Base-by-base conservation (phyloP, 495 filamentous ascomycete genomes). In the Hypomontagnella monticulosa region DNA sequence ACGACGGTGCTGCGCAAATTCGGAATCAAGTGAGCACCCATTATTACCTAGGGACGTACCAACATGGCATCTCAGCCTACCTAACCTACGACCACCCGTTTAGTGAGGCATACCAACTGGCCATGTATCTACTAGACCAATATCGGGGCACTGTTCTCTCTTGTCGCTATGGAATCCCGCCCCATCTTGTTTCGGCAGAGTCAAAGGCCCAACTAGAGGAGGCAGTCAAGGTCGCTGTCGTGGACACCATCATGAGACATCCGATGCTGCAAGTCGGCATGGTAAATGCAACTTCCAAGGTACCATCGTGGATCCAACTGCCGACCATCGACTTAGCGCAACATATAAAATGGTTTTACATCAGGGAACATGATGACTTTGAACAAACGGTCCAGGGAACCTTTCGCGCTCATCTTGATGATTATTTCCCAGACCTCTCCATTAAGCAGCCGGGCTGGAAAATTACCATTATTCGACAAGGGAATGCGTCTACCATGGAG, bases 361-460 rank as follows among this genome's bases (percentile, higher is more conserved):
- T 68, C 2, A 32, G 56, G 23, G 30, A 16, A 5, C 30, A 19
- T 0, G 44, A 34, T 12, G 47, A 64, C 10, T 48, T 66, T 33
- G 61, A 69, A 15, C 0, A 47, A 23, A 33, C 36, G 11, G 30
- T 66, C 0, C 41, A 48, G 16, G 57, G 61, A 11, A 52, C 59
- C 5, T 20, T 62, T n/a, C 47, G 41, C 20, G n/a, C 43, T 40
- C 63, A 63, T 32, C 67, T 70, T 41, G 44, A 60, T 16, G 32
- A 42, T 37, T 20, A 23, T 12, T 73, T 27, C 16, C 57, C 51
- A 0, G 46, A 71, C 20, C 41, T 72, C 9, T 23, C 63, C 3
- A n/a, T n/a, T n/a, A 32, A 33, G 4, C 66, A 36, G 34, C 72
- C 72, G 27, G 33, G 42, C 19, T 74, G 71, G 73, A 73, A 67